These are phyloP conservation scores for Phytophthora pseudosyringae DNA, from an alignment of 352 stramenopile genomes.

Conservation along the genomic window DNA sequence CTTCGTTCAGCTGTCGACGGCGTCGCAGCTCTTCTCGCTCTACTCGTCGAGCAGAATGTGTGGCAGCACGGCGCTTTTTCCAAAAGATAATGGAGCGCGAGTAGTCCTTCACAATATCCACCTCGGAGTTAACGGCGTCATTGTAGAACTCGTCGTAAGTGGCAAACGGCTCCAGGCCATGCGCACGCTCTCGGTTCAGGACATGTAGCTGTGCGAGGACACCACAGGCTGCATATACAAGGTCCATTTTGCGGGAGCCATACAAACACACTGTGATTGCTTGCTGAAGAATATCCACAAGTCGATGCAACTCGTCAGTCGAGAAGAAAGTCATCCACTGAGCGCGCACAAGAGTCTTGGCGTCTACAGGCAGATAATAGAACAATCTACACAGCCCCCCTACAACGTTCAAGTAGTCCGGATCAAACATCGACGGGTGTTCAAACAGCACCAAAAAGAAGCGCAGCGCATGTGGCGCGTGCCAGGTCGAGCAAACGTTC, in stretches of 20 bases:
- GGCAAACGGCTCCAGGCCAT: slow-evolving; percentile 48
- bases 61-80: slow-evolving; percentile 57
- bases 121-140: slow-evolving; percentile 81
- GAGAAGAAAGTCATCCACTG: slow-evolving; percentile 65
- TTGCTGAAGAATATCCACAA: slow-evolving; percentile 79
- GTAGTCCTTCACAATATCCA: slow-evolving; percentile 85
- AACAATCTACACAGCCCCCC: slow-evolving; percentile 76
- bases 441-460: slow-evolving; percentile 83
- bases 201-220: slow-evolving; percentile 72
- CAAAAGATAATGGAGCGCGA: slow-evolving; percentile 72
- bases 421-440: slow-evolving; percentile 77
- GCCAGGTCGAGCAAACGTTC: slow-evolving; percentile 81
- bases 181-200: slow-evolving; percentile 54
- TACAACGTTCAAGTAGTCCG: slow-evolving; percentile 74
- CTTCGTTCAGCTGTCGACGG: slow-evolving; percentile 23
- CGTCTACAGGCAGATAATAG: slow-evolving; percentile 53
- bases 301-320: slow-evolving; percentile 64
- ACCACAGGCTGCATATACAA: slow-evolving; percentile 74
- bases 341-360: slow-evolving; percentile 60
- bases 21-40: slow-evolving; percentile 27
- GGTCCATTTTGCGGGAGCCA: slow-evolving; percentile 72
- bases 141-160: slow-evolving; percentile 85
- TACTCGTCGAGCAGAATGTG: slow-evolving; percentile 18
- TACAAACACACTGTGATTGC: slow-evolving; percentile 81
- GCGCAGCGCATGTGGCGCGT: slow-evolving; percentile 43